Evolutionary conservation across 768 basidiomycete species (phyloP).

Genomic region (Xanthoconium purpureum): DNA sequence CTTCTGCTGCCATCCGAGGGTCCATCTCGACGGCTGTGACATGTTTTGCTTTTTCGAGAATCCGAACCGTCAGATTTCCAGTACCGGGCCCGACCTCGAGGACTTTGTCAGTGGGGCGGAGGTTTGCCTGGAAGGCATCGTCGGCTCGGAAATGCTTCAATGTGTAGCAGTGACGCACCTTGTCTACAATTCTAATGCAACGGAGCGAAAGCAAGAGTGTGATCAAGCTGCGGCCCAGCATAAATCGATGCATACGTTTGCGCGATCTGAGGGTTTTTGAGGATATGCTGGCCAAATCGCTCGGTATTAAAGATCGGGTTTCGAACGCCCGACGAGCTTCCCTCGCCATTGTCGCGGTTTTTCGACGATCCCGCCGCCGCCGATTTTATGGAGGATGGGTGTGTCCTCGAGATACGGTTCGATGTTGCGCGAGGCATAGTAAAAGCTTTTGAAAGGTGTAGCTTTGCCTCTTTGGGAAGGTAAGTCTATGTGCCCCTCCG

Average conservation of each 20-base stretch:
- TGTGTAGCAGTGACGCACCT: constrained; percentile 34
- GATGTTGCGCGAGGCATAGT: constrained; percentile 75
- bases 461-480: constrained; percentile 18
- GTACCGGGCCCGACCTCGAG: constrained; percentile 98
- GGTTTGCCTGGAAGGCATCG: constrained; percentile 60
- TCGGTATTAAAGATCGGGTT: constrained; percentile 95
- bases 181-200: constrained; percentile 54
- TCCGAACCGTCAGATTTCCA: constrained; percentile 92
- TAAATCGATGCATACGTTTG: constrained; percentile 62
- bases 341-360: constrained; percentile 40
- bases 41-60: constrained; percentile 89
- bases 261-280: constrained; percentile 89
- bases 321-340: constrained; percentile 45
- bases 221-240: constrained; percentile 18
- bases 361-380: constrained; percentile 29
- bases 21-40: constrained; percentile 97
- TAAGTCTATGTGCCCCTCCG: not conserved
- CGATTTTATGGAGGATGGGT: constrained; percentile 57
- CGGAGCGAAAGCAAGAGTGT: not conserved
- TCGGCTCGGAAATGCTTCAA: not conserved
- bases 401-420: constrained; percentile 67
- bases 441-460: not conserved
- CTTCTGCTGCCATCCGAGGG: constrained; percentile 97
- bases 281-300: constrained; percentile 95
- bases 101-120: constrained; percentile 92